Evolutionary conservation across 805 yeast genomes (phyloP).

Genomic region (Hanseniaspora taiwanica): DNA sequence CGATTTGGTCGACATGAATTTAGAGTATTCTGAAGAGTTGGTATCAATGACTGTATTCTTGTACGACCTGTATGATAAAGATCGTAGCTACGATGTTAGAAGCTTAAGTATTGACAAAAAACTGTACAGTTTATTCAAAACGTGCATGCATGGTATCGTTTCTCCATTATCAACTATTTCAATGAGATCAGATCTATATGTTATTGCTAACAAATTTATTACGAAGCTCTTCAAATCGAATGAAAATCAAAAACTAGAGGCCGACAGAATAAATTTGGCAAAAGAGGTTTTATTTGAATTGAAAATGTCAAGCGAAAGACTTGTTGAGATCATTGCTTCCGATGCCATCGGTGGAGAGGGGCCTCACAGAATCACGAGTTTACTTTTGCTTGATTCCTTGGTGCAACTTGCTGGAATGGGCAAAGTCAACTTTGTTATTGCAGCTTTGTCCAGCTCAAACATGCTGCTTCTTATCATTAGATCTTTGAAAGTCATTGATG

Average conservation of each 20-base stretch:
- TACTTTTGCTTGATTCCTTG: constrained; percentile 59
- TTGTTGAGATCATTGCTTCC: constrained; percentile 52
- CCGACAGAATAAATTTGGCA: constrained; percentile 16
- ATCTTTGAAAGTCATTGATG: constrained; percentile 54
- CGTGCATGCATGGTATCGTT: constrained; percentile 61
- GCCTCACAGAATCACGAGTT: constrained; percentile 57
- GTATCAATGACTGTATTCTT: constrained; percentile 64
- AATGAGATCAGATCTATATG: constrained; percentile 69
- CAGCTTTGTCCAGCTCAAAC: constrained; percentile 49
- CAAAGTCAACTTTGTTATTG: constrained; percentile 43
- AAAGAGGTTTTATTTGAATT: constrained; percentile 40
- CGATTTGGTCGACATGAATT: constrained; percentile 56
- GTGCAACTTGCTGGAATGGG: constrained; percentile 40
- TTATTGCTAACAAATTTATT: constrained; percentile 54
- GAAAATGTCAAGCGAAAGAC: constrained; percentile 42
- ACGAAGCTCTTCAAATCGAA: constrained; percentile 33
- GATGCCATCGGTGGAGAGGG: constrained; percentile 79
- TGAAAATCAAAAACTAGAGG: constrained; percentile 6
- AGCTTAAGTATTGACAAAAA: constrained; percentile 36
- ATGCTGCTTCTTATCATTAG: constrained; percentile 51
- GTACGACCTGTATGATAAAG: constrained; percentile 47
- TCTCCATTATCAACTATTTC: constrained; percentile 54
- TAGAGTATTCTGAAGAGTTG: constrained; percentile 58
- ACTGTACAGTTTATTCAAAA: constrained; percentile 54
- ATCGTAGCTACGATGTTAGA: constrained; percentile 20